A percentile compares a stretch with the other conserved stretches of the same genome.
These are phyloP conservation scores for Clavispora asparagi DNA, from an alignment of 805 yeast species.

Conservation along the genomic window DNA sequence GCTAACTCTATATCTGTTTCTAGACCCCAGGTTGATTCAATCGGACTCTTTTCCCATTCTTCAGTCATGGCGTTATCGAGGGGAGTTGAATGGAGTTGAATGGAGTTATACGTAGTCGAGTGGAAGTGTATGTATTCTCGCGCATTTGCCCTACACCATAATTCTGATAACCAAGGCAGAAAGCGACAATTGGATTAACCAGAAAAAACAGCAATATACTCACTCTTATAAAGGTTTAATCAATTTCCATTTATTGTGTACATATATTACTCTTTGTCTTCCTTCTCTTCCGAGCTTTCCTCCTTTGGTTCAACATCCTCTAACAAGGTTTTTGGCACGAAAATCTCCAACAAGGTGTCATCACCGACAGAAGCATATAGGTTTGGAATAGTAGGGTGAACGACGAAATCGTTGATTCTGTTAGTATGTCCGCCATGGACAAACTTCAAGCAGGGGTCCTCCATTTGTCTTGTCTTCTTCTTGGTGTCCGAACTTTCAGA, in stretches of 20 bases:
- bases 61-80: background rate
- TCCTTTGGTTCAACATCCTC: constrained; percentile 28
- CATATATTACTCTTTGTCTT: constrained; percentile 11
- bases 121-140: background rate
- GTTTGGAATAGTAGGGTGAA: constrained; percentile 59
- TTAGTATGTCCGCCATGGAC: constrained; percentile 87
- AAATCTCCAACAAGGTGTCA: constrained; percentile 69
- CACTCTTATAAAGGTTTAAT: background rate
- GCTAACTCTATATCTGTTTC: constrained; percentile 2
- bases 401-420: constrained; percentile 58
- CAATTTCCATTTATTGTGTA: background rate
- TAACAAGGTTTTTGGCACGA: constrained; percentile 58
- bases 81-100: no score
- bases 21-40: background rate
- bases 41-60: constrained; percentile 1
- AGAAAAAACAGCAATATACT: no score
- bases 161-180: no score
- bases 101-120: background rate
- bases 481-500: constrained; percentile 33
- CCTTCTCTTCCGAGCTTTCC: constrained; percentile 19
- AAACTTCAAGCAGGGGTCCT: constrained; percentile 73
- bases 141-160: background rate
- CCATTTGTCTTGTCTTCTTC: constrained; percentile 46
- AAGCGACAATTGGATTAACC: no score
- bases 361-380: constrained; percentile 67